Conservation (phyloP, 1,284 basidiomycete species). For the Cryptococcus sp. region DNA sequence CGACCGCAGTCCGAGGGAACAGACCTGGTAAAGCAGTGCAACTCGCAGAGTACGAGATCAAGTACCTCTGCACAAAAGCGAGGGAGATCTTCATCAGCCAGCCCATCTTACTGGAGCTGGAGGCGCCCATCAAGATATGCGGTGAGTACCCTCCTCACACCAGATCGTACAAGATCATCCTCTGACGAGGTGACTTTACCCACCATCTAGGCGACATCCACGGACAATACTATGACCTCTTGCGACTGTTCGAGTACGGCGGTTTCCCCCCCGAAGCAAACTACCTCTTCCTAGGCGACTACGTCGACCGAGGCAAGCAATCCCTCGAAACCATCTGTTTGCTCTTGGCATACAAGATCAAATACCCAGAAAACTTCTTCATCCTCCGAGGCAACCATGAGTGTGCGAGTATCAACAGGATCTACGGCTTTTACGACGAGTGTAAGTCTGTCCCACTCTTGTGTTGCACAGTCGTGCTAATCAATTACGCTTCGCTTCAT, state of each 20-base stretch:
- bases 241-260: slow-evolving; percentile 64
- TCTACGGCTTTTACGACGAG: slow-evolving; percentile 66
- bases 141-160: slow-evolving; percentile 48
- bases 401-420: slow-evolving; percentile 63
- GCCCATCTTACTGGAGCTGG: slow-evolving; percentile 64
- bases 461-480: not conserved
- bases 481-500: not conserved
- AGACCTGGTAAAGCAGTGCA: slow-evolving; percentile 64
- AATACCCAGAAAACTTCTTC: slow-evolving; percentile 67
- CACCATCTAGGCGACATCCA: slow-evolving; percentile 59
- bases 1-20: slow-evolving; percentile 59
- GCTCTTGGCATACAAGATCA: slow-evolving; percentile 62
- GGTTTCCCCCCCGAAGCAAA: slow-evolving; percentile 65
- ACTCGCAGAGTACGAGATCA: slow-evolving; percentile 64
- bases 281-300: slow-evolving; percentile 66
- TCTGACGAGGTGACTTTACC: not conserved
- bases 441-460: slow-evolving; percentile 47
- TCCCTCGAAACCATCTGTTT: slow-evolving; percentile 63
- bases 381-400: slow-evolving; percentile 65
- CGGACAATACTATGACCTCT: slow-evolving; percentile 64
- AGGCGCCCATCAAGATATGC: slow-evolving; percentile 66
- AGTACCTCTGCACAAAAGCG: slow-evolving; percentile 63
- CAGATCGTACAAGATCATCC: not conserved
- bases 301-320: slow-evolving; percentile 65
- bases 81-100: slow-evolving; percentile 65